A percentile compares a stretch with the other conserved stretches of the same genome.
phyloP scores from a whole-genome alignment of 169 alveolate species.

The Plasmodium ovale region DNA sequence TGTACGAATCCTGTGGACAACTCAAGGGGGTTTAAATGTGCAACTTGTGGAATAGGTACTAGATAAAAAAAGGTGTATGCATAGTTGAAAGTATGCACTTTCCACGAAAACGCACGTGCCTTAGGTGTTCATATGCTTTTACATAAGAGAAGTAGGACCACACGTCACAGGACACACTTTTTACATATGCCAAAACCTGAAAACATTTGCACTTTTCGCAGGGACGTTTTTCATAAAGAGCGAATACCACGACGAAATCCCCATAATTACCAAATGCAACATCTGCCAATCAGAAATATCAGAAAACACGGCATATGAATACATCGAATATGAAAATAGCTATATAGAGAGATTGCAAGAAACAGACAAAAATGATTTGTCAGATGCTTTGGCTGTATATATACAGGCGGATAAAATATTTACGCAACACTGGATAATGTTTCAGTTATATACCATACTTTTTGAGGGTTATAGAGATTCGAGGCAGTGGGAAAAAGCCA shows the following conservation, averaged over 20 bases:
- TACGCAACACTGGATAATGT: conserved; percentile 85
- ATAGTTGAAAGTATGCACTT: not conserved
- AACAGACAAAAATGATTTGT: conserved; percentile 79
- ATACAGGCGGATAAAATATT: conserved; percentile 82
- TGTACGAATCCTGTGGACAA: conserved; percentile 83
- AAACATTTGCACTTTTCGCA: too few species aligned
- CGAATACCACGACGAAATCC: conserved; percentile 42
- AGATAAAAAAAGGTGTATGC: not conserved
- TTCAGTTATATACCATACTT: conserved; percentile 79
- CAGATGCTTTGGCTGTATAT: conserved; percentile 81
- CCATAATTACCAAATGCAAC: conserved; percentile 53
- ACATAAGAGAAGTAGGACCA: too few species aligned
- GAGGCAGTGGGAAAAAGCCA: conserved; percentile 77
- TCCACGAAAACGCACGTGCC: not conserved
- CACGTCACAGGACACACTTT: too few species aligned
- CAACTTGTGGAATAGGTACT: conserved; percentile 84
- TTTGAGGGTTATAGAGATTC: conserved; percentile 82
- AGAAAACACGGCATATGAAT: conserved; percentile 61
- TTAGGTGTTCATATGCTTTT: too few species aligned
- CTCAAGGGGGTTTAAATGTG: conserved; percentile 87
- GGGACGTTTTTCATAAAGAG: conserved; percentile 73
- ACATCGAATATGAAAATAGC: conserved; percentile 71
- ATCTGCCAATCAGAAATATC: conserved; percentile 58
- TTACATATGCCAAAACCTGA: too few species aligned
- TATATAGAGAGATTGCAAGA: conserved; percentile 80